Evolutionary conservation across 169 alveolate species (phyloP), one percentile per base, ranked within the genome.

Genomic region (Fabrea salina): DNA sequence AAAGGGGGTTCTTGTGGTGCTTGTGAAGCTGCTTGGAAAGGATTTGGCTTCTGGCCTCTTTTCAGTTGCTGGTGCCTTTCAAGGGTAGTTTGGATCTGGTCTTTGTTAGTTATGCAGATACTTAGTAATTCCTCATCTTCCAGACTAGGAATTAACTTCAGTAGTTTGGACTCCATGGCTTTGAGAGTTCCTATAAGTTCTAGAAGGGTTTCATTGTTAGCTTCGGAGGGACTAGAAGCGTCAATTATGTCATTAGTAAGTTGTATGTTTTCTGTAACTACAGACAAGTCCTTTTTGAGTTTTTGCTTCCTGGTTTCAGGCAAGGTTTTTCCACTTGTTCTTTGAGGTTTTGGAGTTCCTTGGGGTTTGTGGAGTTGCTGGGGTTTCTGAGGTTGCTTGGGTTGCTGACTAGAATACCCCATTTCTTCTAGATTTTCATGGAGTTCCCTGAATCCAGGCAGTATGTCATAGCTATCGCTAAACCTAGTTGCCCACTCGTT

Each of bases 391-490:
- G 35, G 5, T 30, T 58, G 43, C n/a, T 58, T 27, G 25, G 25
- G 43, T 43, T 58, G 43, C 19, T 30, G n/a, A 3, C 33, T 25
- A 0, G n/a, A 25, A 27, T n/a, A 51, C 13, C 72, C 57, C 35
- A 19, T 39, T 3, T n/a, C 43, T 50, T 37, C 54, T 30, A 74
- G 49, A 16, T 51, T 16, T 33, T 22, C 19, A 30, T 74, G 54
- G 5, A 54, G 27, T 4, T 74, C 74, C 47, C 22, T 32, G 56
- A 74, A 74, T 5, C 71, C 71, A 53, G 81, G 81, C 30, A 74
- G 74, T 4, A 74, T 74, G 72, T 74, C 81, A 35, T 54, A 30
- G 8, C 51, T 16, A n/a, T 54, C 71, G 13, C 22, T 16, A 22
- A 74, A 74, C 40, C 50, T 50, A 32, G 19, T 8, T 4, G 19